Evolutionary conservation across 352 stramenopile genomes (phyloP).

Genomic region (Phytophthora pisi): DNA sequence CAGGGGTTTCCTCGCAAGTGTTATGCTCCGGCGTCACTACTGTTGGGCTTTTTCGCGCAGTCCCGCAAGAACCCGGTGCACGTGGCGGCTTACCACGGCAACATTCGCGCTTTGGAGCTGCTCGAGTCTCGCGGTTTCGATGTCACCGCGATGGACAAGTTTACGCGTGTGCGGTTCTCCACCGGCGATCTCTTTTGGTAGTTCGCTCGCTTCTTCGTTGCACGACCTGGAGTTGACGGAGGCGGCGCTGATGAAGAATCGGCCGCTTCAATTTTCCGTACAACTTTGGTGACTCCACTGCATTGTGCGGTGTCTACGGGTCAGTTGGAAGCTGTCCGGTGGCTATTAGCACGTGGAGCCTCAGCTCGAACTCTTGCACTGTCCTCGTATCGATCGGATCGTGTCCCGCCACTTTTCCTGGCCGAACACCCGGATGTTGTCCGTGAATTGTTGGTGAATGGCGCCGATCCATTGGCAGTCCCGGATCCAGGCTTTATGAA

Average conservation of each 20-base stretch:
- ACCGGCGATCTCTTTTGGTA: slow-evolving; percentile 87
- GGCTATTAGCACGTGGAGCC: slow-evolving; percentile 67
- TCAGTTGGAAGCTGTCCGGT: slow-evolving; percentile 69
- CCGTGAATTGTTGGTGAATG: slow-evolving; percentile 62
- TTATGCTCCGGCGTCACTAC: slow-evolving; percentile 55
- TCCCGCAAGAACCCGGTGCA: slow-evolving; percentile 86
- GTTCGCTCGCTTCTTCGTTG: slow-evolving; percentile 76
- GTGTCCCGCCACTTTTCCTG: slow-evolving; percentile 77
- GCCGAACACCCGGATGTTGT: slow-evolving; percentile 73
- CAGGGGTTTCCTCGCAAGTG: slow-evolving; percentile 64
- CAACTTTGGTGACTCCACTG: slow-evolving; percentile 80
- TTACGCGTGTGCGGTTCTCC: slow-evolving; percentile 76
- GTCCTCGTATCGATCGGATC: slow-evolving; percentile 76
- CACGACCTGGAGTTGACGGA: slow-evolving; percentile 41
- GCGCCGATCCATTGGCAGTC: slow-evolving; percentile 67
- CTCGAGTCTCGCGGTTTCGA: slow-evolving; percentile 61
- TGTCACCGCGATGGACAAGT: slow-evolving; percentile 76
- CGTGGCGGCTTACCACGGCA: slow-evolving; percentile 75
- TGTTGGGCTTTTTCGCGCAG: slow-evolving; percentile 61
- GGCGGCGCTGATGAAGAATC: slow-evolving; percentile 58
- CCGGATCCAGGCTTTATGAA: slow-evolving; percentile 84
- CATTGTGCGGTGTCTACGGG: slow-evolving; percentile 80
- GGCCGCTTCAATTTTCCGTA: slow-evolving; percentile 80
- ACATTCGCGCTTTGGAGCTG: slow-evolving; percentile 70
- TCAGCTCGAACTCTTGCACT: slow-evolving; percentile 53